A percentile compares a stretch with the other conserved stretches of the same genome.
These are phyloP conservation scores for Coprinopsis cinerea DNA, from an alignment of 768 basidiomycete species.

Conservation along the genomic window DNA sequence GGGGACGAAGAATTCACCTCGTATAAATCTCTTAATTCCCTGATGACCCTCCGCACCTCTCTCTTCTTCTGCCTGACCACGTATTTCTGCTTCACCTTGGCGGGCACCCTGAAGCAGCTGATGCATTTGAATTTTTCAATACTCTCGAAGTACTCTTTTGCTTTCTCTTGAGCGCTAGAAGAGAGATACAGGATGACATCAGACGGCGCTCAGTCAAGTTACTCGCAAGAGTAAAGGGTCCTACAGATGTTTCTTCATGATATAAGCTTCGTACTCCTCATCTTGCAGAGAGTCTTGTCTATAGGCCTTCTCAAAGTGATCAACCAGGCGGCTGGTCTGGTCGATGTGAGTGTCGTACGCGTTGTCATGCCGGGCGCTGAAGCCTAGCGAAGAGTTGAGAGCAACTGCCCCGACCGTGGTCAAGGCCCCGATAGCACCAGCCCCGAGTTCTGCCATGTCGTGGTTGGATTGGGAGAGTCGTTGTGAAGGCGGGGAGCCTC, in stretches of 20 bases:
- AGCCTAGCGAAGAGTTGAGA: neutral
- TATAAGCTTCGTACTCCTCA: neutral
- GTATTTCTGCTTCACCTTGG: neutral
- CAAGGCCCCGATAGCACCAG: neutral
- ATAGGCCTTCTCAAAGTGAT: neutral
- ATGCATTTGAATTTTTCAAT: neutral
- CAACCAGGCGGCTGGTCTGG: neutral
- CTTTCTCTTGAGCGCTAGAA: neutral
- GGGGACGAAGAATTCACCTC: neutral
- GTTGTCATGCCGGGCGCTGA: neutral
- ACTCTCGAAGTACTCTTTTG: neutral
- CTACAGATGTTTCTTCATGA: neutral
- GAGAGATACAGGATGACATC: neutral
- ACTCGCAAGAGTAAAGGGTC: neutral
- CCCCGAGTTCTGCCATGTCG: neutral
- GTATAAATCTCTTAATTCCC: neutral
- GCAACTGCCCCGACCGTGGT: neutral
- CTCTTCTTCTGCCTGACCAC: neutral
- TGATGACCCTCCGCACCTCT: neutral
- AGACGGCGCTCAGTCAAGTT: neutral
- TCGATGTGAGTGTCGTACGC: neutral
- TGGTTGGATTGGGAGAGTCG: neutral
- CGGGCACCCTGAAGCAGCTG: neutral
- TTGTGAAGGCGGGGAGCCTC: neutral
- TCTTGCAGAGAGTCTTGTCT: neutral